Percentiles rank a stretch among this genome's conserved stretches.
These are phyloP conservation scores for Gracilaria caudata DNA, from an alignment of 23 red algal genomes.

Conservation along the genomic window DNA sequence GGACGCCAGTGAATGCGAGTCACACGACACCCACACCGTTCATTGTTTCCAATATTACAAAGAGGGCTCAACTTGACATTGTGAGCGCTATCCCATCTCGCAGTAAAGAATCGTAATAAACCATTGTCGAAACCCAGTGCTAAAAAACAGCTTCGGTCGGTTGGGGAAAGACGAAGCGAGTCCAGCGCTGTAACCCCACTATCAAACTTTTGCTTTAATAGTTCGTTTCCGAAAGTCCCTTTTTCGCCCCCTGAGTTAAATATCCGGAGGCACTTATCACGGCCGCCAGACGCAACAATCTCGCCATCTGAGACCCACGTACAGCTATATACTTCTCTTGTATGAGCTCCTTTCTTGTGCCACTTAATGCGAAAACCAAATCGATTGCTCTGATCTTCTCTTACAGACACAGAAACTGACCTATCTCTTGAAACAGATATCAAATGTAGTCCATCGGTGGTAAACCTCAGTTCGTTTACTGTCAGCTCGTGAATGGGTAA, in stretches of 20 bases:
- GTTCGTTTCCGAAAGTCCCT: neutral
- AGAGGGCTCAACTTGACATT: slow-evolving; percentile 5
- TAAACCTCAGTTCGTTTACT: slow-evolving; percentile 64
- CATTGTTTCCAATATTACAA: neutral
- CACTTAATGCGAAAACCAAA: neutral
- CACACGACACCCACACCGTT: slow-evolving; percentile 46
- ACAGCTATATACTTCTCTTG: slow-evolving; percentile 52
- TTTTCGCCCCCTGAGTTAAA: slow-evolving; percentile 3
- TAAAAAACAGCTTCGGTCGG: neutral
- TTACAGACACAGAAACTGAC: slow-evolving; percentile 64
- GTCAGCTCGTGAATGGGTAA: slow-evolving; percentile 69
- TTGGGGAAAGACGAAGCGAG: slow-evolving; percentile 2
- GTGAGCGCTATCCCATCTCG: neutral
- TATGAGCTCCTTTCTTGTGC: slow-evolving; percentile 55
- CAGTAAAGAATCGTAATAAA: slow-evolving; percentile 11
- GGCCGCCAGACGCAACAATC: slow-evolving; percentile 50
- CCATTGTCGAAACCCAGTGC: slow-evolving; percentile 53
- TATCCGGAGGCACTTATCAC: slow-evolving; percentile 56
- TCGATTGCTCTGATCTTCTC: neutral
- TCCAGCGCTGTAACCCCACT: slow-evolving; percentile 59
- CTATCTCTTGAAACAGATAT: slow-evolving; percentile 81
- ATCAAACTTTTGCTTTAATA: slow-evolving; percentile 57
- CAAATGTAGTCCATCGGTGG: slow-evolving; percentile 48
- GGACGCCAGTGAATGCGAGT: slow-evolving; percentile 57
- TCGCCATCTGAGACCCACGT: slow-evolving; percentile 42